Evolutionary conservation across 192 early-diverging fungal species (phyloP).

Genomic region (Coemansia sp.): DNA sequence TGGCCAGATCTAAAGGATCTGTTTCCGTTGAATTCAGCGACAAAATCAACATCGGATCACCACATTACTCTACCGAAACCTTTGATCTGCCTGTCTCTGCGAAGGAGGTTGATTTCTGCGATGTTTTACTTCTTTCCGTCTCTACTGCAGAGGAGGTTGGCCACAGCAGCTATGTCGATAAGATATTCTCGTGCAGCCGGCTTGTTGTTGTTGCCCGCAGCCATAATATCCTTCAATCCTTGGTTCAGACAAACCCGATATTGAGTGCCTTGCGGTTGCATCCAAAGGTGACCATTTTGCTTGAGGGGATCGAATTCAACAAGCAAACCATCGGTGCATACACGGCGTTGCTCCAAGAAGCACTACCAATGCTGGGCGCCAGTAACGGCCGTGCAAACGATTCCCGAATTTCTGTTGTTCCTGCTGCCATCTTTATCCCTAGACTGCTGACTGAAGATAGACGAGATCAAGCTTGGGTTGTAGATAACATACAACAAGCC

Average conservation of each 20-base stretch:
- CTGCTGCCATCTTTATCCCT: background rate
- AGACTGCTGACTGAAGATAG: background rate
- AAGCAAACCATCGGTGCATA: slow-evolving; percentile 7
- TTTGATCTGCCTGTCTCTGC: background rate
- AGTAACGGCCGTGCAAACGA: background rate
- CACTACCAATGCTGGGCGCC: slow-evolving; percentile 12
- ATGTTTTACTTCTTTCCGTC: slow-evolving; percentile 4
- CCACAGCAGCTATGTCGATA: slow-evolving; percentile 25
- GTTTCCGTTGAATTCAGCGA: slow-evolving; percentile 1
- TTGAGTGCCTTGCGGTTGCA: slow-evolving; percentile 24
- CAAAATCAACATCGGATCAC: background rate
- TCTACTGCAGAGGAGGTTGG: slow-evolving; percentile 4
- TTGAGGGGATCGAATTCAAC: slow-evolving; percentile 19
- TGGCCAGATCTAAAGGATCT: background rate
- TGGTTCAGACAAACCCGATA: slow-evolving; percentile 9
- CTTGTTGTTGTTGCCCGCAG: slow-evolving; percentile 33
- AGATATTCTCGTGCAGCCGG: slow-evolving; percentile 31
- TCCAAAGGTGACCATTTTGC: slow-evolving; percentile 10
- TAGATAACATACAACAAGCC: background rate
- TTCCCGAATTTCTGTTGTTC: background rate
- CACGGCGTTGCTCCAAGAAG: slow-evolving; percentile 25
- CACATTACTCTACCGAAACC: background rate
- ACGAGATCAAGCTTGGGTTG: background rate
- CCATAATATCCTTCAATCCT: slow-evolving; percentile 11
- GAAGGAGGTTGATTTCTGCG: background rate